Evolutionary conservation across 441 rosid genomes (phyloP), one percentile per base, ranked within the genome.

Genomic region (Arabidopsis hybrid): DNA sequence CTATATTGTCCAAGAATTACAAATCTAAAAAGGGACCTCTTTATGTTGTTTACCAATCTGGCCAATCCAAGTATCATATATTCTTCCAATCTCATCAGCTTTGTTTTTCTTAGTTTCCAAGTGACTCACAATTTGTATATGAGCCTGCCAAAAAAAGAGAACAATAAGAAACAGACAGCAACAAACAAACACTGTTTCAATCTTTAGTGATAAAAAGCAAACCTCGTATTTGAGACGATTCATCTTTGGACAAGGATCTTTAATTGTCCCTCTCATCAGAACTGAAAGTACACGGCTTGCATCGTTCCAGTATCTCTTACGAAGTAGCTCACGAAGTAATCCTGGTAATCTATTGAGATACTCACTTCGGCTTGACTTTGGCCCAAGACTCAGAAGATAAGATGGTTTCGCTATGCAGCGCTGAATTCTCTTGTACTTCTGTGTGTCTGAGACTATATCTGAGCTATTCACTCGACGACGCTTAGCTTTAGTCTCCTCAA

Each of bases 141-240:
- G 82, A 76, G 79, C 89, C 98, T 94, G 69, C 68, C 71, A 72
- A 50, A 45, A n/a, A 53, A 21, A 7, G 8, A 9, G 3, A 60
- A 34, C 71, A 69, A 12, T 38, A 65, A 49, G 58, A 67, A 72
- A 29, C 46, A 60, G n/a, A 57, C 2, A 32, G 8, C 43, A 60
- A 43, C 13, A 39, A 29, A 13, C 43, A 36, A 66, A 4, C 55
- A 31, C 39, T 5, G 11, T 5, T 11, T 11, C 13, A 66, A 52
- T 18, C 1, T 45, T 14, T n/a, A 10, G 40, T 49, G 10, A 10
- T 10, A 11, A 8, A 39, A 9, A 53, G 8, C 59, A 58, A 81
- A 89, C 99, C 89, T 53, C 76, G 69, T 80, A 94, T 80, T 92
- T 92, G 70, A 92, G 79, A 2, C 95, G 88, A 76, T 86, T 89